Percentiles rank a stretch among this genome's conserved stretches.
phyloP scores from a whole-genome alignment of 2,329 filamentous ascomycete genomes.

The Bipolaris sorokiniana region DNA sequence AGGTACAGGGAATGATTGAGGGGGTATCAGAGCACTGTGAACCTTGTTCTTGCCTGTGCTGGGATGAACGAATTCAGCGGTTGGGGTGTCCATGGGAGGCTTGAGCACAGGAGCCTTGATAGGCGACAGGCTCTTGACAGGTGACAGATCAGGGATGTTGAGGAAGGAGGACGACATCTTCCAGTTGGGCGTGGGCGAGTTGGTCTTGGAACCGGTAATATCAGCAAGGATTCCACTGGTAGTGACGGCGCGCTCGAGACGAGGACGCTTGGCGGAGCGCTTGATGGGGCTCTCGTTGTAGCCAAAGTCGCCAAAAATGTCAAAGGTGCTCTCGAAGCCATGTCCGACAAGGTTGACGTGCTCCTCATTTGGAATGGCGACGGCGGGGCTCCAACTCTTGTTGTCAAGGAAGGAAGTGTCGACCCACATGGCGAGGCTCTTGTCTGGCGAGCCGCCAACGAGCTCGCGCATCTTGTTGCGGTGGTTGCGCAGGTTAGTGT shows the following conservation, averaged over 20 bases:
- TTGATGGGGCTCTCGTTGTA: conserved; percentile 69
- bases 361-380: conserved; percentile 66
- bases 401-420: conserved; percentile 56
- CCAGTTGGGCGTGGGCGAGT: conserved; percentile 48
- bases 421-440: conserved; percentile 59
- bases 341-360: conserved; percentile 58
- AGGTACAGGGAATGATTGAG: conserved; percentile 40
- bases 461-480: conserved; percentile 81
- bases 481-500: conserved; percentile 88
- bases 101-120: conserved; percentile 40
- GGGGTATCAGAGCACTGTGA: conserved; percentile 31
- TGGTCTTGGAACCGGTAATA: conserved; percentile 61
- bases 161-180: conserved; percentile 46
- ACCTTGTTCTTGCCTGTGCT: conserved; percentile 31
- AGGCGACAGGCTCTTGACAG: conserved; percentile 38
- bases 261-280: conserved; percentile 62
- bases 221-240: conserved; percentile 68
- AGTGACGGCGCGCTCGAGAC: conserved; percentile 66
- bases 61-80: conserved; percentile 28
- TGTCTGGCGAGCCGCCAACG: conserved; percentile 75
- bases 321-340: conserved; percentile 61
- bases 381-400: conserved; percentile 67
- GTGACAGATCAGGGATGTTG: conserved; percentile 47
- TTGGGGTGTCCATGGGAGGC: conserved; percentile 34
- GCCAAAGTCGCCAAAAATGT: conserved; percentile 64